phyloP scores from a whole-genome alignment of 495 filamentous ascomycete genomes.

The Xylaria grammica region DNA sequence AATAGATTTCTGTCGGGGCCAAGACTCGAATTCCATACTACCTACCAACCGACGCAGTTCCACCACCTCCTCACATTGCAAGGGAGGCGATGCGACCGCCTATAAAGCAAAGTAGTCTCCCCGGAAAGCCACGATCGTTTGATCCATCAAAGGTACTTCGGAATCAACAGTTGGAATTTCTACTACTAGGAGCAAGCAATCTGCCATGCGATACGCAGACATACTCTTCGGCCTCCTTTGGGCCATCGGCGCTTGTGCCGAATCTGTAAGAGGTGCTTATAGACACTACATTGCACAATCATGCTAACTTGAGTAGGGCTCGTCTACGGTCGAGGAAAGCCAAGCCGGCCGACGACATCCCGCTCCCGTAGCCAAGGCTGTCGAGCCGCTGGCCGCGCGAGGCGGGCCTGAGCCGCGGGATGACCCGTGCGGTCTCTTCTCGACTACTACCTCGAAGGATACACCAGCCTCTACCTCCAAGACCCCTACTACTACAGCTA shows the following conservation, averaged over 20 bases:
- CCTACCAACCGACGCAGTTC: not conserved
- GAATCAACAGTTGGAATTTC: not conserved
- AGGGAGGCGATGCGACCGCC: not conserved
- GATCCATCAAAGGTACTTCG: no score
- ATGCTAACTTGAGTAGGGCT: not conserved
- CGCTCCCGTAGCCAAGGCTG: not conserved
- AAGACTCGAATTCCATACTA: not conserved
- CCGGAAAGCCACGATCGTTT: not conserved
- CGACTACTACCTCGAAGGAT: slow-evolving; percentile 22
- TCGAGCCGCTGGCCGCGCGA: not conserved
- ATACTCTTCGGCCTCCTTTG: slow-evolving; percentile 3
- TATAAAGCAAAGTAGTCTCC: slow-evolving; percentile 8
- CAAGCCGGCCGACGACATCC: not conserved
- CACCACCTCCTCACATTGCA: not conserved
- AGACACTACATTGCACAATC: not conserved
- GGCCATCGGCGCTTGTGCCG: not conserved
- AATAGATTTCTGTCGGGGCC: not conserved
- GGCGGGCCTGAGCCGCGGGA: not conserved
- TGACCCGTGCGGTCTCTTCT: slow-evolving; percentile 25
- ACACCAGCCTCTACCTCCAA: no score
- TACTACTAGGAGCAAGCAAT: not conserved
- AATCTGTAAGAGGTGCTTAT: slow-evolving; percentile 10
- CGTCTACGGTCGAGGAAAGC: not conserved
- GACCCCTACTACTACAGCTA: slow-evolving; percentile 8
- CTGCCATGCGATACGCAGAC: slow-evolving; percentile 5